Evolutionary conservation across 1,139 yeast species (phyloP).

Genomic region (Geotrichum restrictum): DNA sequence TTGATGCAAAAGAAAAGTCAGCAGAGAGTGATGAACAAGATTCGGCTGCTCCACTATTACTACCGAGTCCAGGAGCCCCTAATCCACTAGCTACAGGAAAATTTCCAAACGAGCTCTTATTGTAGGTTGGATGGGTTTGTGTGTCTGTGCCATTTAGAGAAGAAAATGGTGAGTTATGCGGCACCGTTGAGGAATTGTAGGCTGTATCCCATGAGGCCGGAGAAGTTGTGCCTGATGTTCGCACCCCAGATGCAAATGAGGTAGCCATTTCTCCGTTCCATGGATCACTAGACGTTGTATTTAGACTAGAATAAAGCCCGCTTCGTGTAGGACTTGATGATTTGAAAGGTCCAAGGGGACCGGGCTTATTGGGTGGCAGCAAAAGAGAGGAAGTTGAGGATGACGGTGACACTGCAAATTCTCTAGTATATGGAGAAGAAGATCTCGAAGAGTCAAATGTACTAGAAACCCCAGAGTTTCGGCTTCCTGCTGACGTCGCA

Average conservation of each 20-base stretch:
- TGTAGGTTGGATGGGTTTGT: too few relatives aligned
- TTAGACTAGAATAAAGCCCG: not conserved
- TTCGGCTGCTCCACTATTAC: not conserved
- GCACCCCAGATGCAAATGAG: not conserved
- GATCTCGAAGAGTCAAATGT: not conserved
- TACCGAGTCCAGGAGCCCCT: too few relatives aligned
- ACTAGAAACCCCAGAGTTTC: too few relatives aligned
- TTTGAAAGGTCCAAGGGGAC: not conserved
- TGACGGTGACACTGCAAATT: not conserved
- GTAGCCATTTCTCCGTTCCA: slow-evolving; percentile 1
- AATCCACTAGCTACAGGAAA: too few relatives aligned
- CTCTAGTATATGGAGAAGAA: not conserved
- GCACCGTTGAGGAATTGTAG: not conserved
- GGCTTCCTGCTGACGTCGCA: too few relatives aligned
- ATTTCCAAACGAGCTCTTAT: too few relatives aligned
- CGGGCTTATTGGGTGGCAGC: not conserved
- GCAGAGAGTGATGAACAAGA: slow-evolving; percentile 6
- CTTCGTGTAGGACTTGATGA: not conserved
- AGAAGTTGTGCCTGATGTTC: not conserved
- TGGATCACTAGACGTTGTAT: not conserved
- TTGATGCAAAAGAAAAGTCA: slow-evolving; percentile 3
- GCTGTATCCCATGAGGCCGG: not conserved
- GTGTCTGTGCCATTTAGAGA: too few relatives aligned
- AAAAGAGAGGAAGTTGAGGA: not conserved
- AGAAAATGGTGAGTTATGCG: not conserved